phyloP scores from a whole-genome alignment of 2,329 filamentous ascomycete species.

The Ramularia collo-cygni region DNA sequence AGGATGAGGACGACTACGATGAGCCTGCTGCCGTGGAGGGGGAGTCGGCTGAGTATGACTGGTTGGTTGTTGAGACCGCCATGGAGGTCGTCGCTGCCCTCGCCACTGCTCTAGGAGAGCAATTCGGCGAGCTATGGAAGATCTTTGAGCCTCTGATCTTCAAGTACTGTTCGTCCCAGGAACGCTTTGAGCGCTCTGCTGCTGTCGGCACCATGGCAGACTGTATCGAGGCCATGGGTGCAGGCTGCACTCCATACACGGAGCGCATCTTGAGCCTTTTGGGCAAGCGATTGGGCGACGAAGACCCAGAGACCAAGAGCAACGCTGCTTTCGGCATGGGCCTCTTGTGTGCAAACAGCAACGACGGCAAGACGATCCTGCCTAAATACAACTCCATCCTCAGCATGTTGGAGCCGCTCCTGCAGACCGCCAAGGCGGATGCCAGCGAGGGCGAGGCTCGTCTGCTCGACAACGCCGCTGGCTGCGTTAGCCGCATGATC shows the following conservation, averaged over 20 bases:
- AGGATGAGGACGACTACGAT: conserved; percentile 76
- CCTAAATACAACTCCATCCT: conserved; percentile 72
- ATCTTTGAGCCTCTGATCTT: conserved; percentile 88
- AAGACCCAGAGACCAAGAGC: conserved; percentile 86
- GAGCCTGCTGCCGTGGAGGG: conserved; percentile 61
- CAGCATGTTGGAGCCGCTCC: conserved; percentile 75
- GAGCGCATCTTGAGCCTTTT: conserved; percentile 68
- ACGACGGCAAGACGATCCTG: conserved; percentile 64
- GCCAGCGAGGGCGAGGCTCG: conserved; percentile 61
- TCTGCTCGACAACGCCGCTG: conserved; percentile 86
- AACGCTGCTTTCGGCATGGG: conserved; percentile 91
- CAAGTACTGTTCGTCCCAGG: conserved; percentile 78
- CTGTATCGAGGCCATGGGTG: conserved; percentile 77
- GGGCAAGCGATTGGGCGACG: conserved; percentile 78
- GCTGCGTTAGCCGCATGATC: conserved; percentile 89
- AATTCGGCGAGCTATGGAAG: conserved; percentile 87
- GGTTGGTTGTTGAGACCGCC: conserved; percentile 91
- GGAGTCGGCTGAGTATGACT: conserved; percentile 92
- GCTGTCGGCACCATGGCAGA: conserved; percentile 90
- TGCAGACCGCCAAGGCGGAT: conserved; percentile 42
- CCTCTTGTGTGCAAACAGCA: conserved; percentile 74
- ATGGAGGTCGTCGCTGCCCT: conserved; percentile 85
- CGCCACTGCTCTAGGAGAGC: conserved; percentile 69
- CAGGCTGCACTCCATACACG: conserved; percentile 75
- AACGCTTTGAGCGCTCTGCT: conserved; percentile 80